These are phyloP conservation scores for Entomortierella beljakovae DNA, from an alignment of 192 early-diverging fungal genomes.

Conservation along the genomic window DNA sequence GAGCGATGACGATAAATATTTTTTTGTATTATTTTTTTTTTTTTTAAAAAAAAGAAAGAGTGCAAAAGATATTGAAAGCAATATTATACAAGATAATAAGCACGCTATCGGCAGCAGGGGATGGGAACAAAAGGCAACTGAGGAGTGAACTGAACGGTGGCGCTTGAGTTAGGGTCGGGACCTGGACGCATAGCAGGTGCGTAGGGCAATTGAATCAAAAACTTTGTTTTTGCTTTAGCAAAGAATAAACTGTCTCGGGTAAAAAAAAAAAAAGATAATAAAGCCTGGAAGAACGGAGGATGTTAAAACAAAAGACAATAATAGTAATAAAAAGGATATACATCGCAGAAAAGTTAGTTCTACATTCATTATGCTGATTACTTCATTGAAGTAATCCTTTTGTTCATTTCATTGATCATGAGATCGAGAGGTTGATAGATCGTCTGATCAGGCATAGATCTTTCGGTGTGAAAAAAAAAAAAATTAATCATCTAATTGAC, in stretches of 20 bases:
- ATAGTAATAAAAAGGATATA: neutral
- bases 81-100: slow-evolving; percentile 20
- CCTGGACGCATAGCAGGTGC: slow-evolving; percentile 57
- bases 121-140: slow-evolving; percentile 54
- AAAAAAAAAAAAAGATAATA: neutral
- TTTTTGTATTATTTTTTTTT: slow-evolving; percentile 31
- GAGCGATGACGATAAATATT: slow-evolving; percentile 3
- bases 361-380: too few relatives aligned
- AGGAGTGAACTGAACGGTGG: slow-evolving; percentile 51
- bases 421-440: neutral
- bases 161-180: slow-evolving; percentile 52
- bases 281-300: neutral
- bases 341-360: too few relatives aligned
- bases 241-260: neutral
- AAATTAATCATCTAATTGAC: neutral
- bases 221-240: neutral
- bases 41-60: slow-evolving; percentile 17
- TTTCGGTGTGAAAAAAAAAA: neutral
- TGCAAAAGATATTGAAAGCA: slow-evolving; percentile 16
- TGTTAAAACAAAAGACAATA: neutral
- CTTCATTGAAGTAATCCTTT: too few relatives aligned
- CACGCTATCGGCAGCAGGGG: slow-evolving; percentile 57
- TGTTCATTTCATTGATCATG: too few relatives aligned
- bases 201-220: slow-evolving; percentile 36
- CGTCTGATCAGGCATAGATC: too few relatives aligned